These are phyloP conservation scores for Delonix regia DNA, from an alignment of 306 rosid genomes.

Conservation along the genomic window DNA sequence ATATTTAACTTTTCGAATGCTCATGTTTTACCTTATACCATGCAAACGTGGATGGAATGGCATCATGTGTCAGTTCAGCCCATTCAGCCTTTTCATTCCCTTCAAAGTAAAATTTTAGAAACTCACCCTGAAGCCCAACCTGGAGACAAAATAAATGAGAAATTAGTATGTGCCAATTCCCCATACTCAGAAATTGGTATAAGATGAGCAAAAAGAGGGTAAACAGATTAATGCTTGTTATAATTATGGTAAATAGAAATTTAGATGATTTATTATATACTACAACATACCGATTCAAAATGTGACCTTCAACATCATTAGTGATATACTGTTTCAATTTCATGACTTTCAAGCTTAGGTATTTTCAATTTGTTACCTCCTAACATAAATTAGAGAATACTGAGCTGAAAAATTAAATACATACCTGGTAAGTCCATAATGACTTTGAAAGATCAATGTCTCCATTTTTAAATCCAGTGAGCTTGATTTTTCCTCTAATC, in stretches of 20 bases:
- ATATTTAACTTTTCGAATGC: conserved; percentile 23
- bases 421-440: conserved; percentile 93
- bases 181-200: background rate
- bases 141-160: conserved; percentile 42
- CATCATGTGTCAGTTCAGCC: conserved; percentile 62
- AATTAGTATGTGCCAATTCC: conserved; percentile 31
- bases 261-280: background rate
- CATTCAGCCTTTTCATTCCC: conserved; percentile 67
- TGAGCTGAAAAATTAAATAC: conserved; percentile 22
- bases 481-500: conserved; percentile 71
- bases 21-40: conserved; percentile 86
- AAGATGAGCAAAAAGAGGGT: background rate
- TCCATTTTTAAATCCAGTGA: conserved; percentile 75
- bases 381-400: background rate
- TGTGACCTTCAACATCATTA: background rate
- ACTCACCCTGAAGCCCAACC: conserved; percentile 95
- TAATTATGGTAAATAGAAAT: background rate
- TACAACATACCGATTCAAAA: background rate
- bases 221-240: background rate
- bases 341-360: background rate
- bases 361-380: background rate
- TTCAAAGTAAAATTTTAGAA: conserved; percentile 59
- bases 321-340: background rate
- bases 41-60: conserved; percentile 66
- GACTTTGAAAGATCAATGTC: conserved; percentile 75